Evolutionary conservation across 208 protist species (phyloP), one percentile per base, ranked within the genome.

Genomic region (Acanthamoeba polyphaga): DNA sequence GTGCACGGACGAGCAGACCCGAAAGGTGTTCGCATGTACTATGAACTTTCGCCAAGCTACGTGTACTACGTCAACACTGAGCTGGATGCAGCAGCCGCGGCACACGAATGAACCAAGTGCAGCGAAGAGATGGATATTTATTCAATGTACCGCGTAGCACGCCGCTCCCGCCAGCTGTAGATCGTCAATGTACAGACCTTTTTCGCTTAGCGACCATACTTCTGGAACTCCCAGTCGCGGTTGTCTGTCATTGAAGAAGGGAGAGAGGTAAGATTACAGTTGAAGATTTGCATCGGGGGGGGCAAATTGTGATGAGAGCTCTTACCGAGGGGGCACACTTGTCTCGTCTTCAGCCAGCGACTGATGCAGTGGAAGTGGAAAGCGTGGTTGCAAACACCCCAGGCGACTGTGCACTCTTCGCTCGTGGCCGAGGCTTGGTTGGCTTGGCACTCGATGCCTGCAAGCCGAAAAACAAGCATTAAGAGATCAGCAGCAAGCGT

Each of bases 361-460:
- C 99, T 99, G 94, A 99, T 99, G 96, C 99, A 99, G 96, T 99
- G 99, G 94, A 99, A 99, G 95, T 99, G 99, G 97, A 99, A 99
- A 9, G 99, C 99, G 95, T 99, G 99, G 95, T 99, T 99, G 98
- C 99, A 99, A n/a, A 98, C 96, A 49, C 99, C 99, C 99, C 99
- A 99, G 4, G 99, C 99, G 22, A 99, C 99, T 53, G 98, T 99
- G 96, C 99, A 99, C 74, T 99, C 99, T 94, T 98, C 98, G 87
- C 97, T 98, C 1, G 98, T 99, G 43, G 98, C 96, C 60, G 95
- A 98, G 60, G 94, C 97, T 95, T 99, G 99, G 95, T 99, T 99
- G 2, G 99, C 98, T 95, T 99, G 99, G 96, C 99, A 99, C 95
- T 99, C 99, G 87, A 99, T 99, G 97, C 96, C 95, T 96, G 58